Evolutionary conservation across 139 green algal genomes (phyloP), one percentile per base, ranked within the genome.

Genomic region (Micractinium conductrix): DNA sequence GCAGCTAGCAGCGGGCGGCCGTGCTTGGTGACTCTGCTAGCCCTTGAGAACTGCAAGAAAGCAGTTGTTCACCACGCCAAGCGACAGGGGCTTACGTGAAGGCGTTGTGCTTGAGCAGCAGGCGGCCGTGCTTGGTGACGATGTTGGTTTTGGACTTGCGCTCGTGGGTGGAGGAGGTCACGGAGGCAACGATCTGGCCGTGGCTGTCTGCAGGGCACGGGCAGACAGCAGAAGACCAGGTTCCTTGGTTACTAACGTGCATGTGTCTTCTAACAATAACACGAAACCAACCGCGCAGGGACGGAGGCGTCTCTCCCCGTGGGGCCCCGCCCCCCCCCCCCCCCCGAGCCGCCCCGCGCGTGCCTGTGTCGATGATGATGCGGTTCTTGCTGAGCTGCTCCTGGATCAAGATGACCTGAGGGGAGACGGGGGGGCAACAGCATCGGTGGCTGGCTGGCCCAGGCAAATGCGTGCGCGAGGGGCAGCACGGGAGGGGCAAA

Each of bases 331-430:
- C n/a, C n/a, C n/a, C n/a, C n/a, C n/a, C n/a, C n/a, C n/a, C n/a
- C n/a, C n/a, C n/a, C n/a, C n/a, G n/a, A n/a, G n/a, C n/a, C 33
- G 0, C 12, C 24, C 24, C 14, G 21, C 0, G 10, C 76, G 24
- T 43, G 81, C 79, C 71, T 88, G 85, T 90, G 88, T 99, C 97
- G 74, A 99, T 96, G 89, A 99, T 98, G 87, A 99, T 98, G 67
- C 97, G 91, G 90, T 99, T 99, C 91, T 99, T 99, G 81, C 89
- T 95, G 79, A 99, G 93, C 92, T 99, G 97, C 93, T 99, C 97
- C 87, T 99, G 97, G 88, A 99, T 99, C 19, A 99, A 91, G 73
- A 99, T 98, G 21, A 99, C 97, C n/a, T n/a, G n/a, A n/a, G n/a
- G n/a, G n/a, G n/a, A n/a, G n/a, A n/a, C n/a, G n/a, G n/a, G n/a